These are phyloP conservation scores for Trifolium subterraneum DNA, from an alignment of 306 rosid species.

Conservation along the genomic window DNA sequence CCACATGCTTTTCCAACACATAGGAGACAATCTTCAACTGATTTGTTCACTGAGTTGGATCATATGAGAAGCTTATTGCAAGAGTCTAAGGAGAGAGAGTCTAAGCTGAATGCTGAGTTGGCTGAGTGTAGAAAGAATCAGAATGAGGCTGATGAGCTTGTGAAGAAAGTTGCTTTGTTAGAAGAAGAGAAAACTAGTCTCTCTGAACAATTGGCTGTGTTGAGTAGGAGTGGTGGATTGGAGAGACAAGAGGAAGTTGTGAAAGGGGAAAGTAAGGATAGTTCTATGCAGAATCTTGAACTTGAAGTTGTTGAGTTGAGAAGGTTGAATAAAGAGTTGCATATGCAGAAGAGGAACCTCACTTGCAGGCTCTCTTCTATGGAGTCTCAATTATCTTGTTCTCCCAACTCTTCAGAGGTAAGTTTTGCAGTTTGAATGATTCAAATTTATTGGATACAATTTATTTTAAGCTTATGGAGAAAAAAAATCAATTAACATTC, in stretches of 20 bases:
- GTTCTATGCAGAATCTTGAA: conserved; percentile 54
- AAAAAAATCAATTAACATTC: background rate
- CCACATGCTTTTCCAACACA: conserved; percentile 71
- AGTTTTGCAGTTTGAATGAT: background rate
- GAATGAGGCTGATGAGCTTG: conserved; percentile 62
- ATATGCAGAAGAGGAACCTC: conserved; percentile 87
- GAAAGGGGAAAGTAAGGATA: conserved; percentile 47
- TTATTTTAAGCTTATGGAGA: background rate
- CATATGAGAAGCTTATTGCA: conserved; percentile 78
- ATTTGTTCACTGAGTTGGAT: conserved; percentile 86
- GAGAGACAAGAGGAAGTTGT: conserved; percentile 53
- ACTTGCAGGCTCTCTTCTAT: conserved; percentile 73
- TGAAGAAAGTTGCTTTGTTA: conserved; percentile 54
- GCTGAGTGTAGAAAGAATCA: conserved; percentile 59
- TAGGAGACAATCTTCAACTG: conserved; percentile 90
- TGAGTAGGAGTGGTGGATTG: conserved; percentile 40
- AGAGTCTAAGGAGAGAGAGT: conserved; percentile 85
- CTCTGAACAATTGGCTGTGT: conserved; percentile 56
- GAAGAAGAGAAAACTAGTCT: conserved; percentile 70
- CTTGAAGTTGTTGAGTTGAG: conserved; percentile 89
- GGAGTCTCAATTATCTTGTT: conserved; percentile 68
- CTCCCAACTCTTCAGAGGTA: conserved; percentile 74
- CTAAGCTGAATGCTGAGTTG: conserved; percentile 78
- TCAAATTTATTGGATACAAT: background rate
- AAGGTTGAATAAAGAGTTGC: conserved; percentile 89